Evolutionary conservation across 139 green algal genomes (phyloP).

Genomic region (Axilococcus clingmanii): DNA sequence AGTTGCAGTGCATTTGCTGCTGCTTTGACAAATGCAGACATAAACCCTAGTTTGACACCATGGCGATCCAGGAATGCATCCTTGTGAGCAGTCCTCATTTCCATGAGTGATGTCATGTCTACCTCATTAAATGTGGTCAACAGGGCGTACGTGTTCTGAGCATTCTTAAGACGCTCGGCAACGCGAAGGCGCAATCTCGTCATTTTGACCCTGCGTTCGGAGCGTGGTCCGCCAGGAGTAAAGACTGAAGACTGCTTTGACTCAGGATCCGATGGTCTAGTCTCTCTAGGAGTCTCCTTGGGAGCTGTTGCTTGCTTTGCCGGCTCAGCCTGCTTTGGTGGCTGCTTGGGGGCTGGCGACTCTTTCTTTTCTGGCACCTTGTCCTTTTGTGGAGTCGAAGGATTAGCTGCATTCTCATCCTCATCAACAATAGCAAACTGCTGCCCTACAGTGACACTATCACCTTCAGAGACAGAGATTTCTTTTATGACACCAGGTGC

Average conservation of each 20-base stretch:
- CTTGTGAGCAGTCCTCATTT: conserved; percentile 81
- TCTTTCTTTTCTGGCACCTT: background rate
- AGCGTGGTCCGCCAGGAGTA: background rate
- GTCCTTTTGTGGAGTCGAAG: background rate
- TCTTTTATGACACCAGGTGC: conserved; percentile 40
- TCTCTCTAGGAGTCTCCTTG: background rate
- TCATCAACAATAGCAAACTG: conserved; percentile 61
- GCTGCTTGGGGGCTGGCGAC: conserved; percentile 11
- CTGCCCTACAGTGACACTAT: conserved; percentile 84
- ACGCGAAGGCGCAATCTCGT: conserved; percentile 82
- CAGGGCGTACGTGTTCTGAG: conserved; percentile 98
- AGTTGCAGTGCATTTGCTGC: conserved; percentile 66
- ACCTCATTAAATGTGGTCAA: conserved; percentile 99
- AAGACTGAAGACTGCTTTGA: background rate
- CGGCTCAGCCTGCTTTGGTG: background rate
- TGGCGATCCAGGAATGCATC: conserved; percentile 93
- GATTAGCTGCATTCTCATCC: conserved; percentile 8
- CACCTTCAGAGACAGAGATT: conserved; percentile 61
- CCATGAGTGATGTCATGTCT: conserved; percentile 96
- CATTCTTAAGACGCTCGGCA: conserved; percentile 86
- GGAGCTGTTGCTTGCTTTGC: background rate
- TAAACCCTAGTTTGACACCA: conserved; percentile 98
- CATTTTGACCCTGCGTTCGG: conserved; percentile 84
- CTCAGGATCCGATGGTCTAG: conserved; percentile 6
- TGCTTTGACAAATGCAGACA: conserved; percentile 96